phyloP scores from a whole-genome alignment of 2,329 filamentous ascomycete species.

The Cladosporium velox region DNA sequence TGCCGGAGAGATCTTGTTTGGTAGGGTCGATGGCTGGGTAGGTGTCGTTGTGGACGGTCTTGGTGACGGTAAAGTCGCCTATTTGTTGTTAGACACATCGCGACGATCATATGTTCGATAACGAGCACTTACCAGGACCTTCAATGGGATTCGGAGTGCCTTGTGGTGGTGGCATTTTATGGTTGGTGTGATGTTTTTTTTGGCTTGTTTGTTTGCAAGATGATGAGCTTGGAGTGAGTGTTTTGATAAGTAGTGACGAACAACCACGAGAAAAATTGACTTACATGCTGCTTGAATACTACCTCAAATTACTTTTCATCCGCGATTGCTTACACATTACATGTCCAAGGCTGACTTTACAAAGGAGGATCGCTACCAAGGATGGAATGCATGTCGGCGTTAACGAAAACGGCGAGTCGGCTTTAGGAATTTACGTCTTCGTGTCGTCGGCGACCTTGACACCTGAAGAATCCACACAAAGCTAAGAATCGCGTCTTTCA shows the following conservation, averaged over 20 bases:
- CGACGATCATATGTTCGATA: neutral
- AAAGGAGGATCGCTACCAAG: no score
- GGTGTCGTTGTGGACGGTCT: slow-evolving; percentile 23
- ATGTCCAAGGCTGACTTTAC: neutral
- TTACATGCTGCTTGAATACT: neutral
- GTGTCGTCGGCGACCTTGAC: neutral
- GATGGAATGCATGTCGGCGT: neutral
- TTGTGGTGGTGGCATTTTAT: slow-evolving; percentile 25
- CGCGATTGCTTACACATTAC: neutral
- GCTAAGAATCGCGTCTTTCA: neutral
- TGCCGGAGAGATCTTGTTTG: slow-evolving; percentile 43
- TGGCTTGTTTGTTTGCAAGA: neutral
- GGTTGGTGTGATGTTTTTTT: no score
- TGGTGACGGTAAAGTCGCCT: slow-evolving; percentile 22
- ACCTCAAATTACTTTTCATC: neutral
- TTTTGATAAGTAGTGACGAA: neutral
- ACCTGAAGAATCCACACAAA: neutral
- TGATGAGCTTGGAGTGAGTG: neutral
- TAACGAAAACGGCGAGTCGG: neutral
- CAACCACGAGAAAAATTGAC: neutral
- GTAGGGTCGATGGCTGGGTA: slow-evolving; percentile 37
- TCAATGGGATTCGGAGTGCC: slow-evolving; percentile 27
- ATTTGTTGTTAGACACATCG: neutral
- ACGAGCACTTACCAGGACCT: slow-evolving; percentile 22
- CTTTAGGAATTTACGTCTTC: neutral